Evolutionary conservation across 1,284 basidiomycete genomes (phyloP).

Genomic region (Puccinia coronata): DNA sequence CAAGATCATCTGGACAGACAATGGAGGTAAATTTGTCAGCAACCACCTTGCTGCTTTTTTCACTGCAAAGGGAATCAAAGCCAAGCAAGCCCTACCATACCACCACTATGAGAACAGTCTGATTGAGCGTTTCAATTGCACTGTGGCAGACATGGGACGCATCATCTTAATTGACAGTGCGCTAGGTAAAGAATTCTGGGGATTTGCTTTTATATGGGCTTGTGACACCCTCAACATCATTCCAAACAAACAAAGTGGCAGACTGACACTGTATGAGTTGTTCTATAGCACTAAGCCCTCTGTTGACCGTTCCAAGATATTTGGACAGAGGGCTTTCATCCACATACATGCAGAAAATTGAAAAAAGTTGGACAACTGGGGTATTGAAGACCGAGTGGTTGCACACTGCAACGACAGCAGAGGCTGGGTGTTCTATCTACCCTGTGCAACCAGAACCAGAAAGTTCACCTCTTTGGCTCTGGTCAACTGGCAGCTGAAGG

Average conservation of each 20-base stretch:
- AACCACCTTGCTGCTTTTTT: neutral
- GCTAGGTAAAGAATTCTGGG: neutral
- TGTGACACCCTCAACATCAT: neutral
- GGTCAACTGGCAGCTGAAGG: neutral
- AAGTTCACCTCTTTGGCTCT: neutral
- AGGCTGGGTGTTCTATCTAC: neutral
- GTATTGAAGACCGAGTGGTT: neutral
- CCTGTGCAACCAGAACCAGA: neutral
- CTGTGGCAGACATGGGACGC: neutral
- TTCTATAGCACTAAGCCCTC: neutral
- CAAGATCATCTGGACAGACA: neutral
- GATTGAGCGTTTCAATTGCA: neutral
- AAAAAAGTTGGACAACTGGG: neutral
- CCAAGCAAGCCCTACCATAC: neutral
- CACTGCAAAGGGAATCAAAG: neutral
- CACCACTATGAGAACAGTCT: neutral
- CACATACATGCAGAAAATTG: neutral
- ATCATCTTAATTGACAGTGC: neutral
- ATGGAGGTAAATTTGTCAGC: neutral
- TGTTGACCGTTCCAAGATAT: neutral
- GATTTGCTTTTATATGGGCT: neutral
- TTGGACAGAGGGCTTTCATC: neutral
- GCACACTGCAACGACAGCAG: neutral
- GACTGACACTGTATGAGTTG: neutral
- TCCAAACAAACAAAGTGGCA: neutral